Evolutionary conservation across 2,329 filamentous ascomycete genomes (phyloP), one percentile per base, ranked within the genome.

Genomic region (Corniculantispora saksenae): DNA sequence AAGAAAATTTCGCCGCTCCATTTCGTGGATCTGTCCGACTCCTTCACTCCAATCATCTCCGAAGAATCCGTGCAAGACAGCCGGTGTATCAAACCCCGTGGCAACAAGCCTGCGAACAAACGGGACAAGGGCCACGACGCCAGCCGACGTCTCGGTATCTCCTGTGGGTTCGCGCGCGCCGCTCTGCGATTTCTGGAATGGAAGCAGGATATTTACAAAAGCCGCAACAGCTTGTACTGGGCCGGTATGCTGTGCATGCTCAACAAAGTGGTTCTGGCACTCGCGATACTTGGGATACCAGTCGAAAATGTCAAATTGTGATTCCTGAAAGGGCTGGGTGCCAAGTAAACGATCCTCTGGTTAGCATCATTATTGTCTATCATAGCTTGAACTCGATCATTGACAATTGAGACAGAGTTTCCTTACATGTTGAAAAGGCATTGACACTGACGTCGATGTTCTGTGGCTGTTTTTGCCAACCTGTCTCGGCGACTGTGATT

Each of bases 281-380:
- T 89, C 93, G 78, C 95, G 90, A 76, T 96, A 97, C 66, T 91
- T 90, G 12, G 92, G 91, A 76, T 97, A 91, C 95, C 95, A 98
- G 67, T 93, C 91, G 75, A 97, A 90, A 69, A 97, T 91, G 77
- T 94, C 91, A 78, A 94, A 89, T 56, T 83, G 78, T 61, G 75
- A 73, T 67, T 82, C 79, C 67, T 80, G 76, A 67, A 83, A 82
- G 8, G 80, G 78, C 82, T 84, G 17, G 12, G 23, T 1, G 29
- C 3, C 5, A 53, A 3, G 3, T 1, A n/a, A 23, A 9, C 17
- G 2, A n/a, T n/a, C n/a, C n/a, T n/a, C n/a, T n/a, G 19, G 62
- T 53, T 40, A 54, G n/a, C 5, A 13, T n/a, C 29, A 1, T 15
- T 8, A 13, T 12, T 25, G 10, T 21, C 25, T 15, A 25, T 17